phyloP scores from a whole-genome alignment of 768 basidiomycete species.

The Podaxis sp. region DNA sequence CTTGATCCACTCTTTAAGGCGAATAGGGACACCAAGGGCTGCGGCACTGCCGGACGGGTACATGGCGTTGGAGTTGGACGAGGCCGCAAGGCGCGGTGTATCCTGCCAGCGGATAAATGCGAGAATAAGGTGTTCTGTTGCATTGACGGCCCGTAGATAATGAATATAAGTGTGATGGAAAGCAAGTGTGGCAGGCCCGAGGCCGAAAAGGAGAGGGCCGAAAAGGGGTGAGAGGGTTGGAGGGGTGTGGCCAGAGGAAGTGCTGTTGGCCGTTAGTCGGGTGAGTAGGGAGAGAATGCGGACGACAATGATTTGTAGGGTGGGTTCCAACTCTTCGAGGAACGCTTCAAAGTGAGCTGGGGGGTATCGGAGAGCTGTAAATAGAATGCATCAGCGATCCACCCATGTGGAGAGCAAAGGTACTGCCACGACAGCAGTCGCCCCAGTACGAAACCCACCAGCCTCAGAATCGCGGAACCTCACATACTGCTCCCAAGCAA shows the following conservation, averaged over 20 bases:
- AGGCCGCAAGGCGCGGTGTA: constrained; percentile 36
- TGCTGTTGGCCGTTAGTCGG: constrained; percentile 79
- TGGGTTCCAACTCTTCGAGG: constrained; percentile 49
- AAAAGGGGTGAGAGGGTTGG: constrained; percentile 88
- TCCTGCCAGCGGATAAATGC: constrained; percentile 86
- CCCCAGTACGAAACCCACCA: constrained; percentile 43
- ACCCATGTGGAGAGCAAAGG: too few relatives aligned
- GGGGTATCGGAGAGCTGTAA: constrained; percentile 62
- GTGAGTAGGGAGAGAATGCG: constrained; percentile 80
- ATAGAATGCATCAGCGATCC: constrained; percentile 9
- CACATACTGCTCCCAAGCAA: constrained; percentile 83
- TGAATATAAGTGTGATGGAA: constrained; percentile 50
- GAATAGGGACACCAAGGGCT: constrained; percentile 70
- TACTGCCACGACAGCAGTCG: constrained; percentile 8
- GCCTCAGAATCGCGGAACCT: constrained; percentile 82
- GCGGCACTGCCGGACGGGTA: constrained; percentile 47
- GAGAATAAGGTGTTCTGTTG: constrained; percentile 92
- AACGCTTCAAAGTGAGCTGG: constrained; percentile 72
- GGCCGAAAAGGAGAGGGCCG: constrained; percentile 86
- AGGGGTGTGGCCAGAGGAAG: constrained; percentile 86
- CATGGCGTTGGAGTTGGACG: constrained; percentile 28
- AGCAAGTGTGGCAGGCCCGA: constrained; percentile 49
- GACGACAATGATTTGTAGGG: constrained; percentile 57
- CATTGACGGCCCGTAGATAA: constrained; percentile 81
- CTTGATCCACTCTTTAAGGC: constrained; percentile 90